Conservation (phyloP, 305 asterid genomes). For the Fraxinus sp. region DNA sequence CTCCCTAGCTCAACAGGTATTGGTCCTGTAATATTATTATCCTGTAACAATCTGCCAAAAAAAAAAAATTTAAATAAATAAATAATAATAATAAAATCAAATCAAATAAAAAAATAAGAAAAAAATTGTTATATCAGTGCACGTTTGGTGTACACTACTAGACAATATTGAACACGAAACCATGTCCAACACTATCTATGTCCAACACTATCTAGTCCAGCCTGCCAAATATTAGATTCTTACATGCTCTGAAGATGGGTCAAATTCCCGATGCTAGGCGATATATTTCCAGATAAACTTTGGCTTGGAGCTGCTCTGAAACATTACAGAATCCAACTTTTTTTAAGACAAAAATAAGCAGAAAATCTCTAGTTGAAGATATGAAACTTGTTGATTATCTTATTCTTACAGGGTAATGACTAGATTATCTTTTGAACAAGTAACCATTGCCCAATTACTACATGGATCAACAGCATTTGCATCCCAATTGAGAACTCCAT, state of each 20-base stretch:
- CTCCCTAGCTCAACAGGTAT: slow-evolving; percentile 42
- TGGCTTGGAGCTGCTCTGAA: slow-evolving; percentile 54
- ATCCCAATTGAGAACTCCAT: background rate
- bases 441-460: background rate
- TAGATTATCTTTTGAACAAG: background rate
- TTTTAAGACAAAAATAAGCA: background rate
- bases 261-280: slow-evolving; percentile 70
- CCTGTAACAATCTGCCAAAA: slow-evolving; percentile 34
- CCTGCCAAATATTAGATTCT: slow-evolving; percentile 30
- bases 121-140: background rate
- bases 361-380: background rate
- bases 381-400: background rate
- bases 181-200: background rate
- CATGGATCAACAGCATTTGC: background rate
- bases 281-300: slow-evolving; percentile 65
- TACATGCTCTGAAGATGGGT: slow-evolving; percentile 72
- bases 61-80: background rate
- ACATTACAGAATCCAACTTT: background rate
- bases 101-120: background rate
- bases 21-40: slow-evolving; percentile 38
- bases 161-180: background rate
- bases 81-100: background rate
- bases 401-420: background rate
- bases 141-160: background rate
- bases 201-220: background rate